Conservation (phyloP, 2,329 filamentous ascomycete genomes). For the Diaporthe sp. region DNA sequence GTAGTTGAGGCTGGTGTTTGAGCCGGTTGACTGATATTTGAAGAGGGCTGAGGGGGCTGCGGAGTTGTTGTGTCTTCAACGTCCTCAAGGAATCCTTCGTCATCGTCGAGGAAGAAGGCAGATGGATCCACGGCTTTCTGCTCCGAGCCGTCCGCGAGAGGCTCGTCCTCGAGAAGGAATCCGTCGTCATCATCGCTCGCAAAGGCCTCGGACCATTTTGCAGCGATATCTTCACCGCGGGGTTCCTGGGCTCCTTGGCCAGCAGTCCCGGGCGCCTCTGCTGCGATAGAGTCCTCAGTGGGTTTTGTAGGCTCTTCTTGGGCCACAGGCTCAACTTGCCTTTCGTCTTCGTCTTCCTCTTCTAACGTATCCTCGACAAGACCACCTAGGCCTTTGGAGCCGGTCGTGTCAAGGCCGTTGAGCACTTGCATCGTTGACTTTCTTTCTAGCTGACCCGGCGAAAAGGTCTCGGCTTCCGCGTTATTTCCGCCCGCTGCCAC, state of each 20-base stretch:
- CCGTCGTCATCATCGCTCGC: slow-evolving; percentile 79
- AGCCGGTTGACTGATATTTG: slow-evolving; percentile 44
- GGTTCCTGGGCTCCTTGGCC: slow-evolving; percentile 44
- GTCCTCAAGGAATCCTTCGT: slow-evolving; percentile 87
- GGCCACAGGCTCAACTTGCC: slow-evolving; percentile 13
- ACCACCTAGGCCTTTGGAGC: slow-evolving; percentile 45
- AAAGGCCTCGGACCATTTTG: slow-evolving; percentile 87
- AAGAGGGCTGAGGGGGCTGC: slow-evolving; percentile 46
- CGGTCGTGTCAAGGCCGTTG: slow-evolving; percentile 59
- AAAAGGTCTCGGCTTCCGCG: slow-evolving; percentile 46
- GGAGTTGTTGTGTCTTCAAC: slow-evolving; percentile 59
- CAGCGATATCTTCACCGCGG: slow-evolving; percentile 76
- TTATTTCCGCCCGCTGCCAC: slow-evolving; percentile 53
- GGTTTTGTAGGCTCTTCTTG: slow-evolving; percentile 37
- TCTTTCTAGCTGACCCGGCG: slow-evolving; percentile 64
- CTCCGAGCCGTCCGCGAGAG: slow-evolving; percentile 51
- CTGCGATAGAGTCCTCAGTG: slow-evolving; percentile 44
- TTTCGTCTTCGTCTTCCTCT: slow-evolving; percentile 49
- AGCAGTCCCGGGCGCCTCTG: slow-evolving; percentile 44
- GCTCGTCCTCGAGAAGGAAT: slow-evolving; percentile 71
- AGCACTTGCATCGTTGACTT: slow-evolving; percentile 81
- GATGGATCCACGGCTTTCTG: slow-evolving; percentile 70
- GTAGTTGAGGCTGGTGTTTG: slow-evolving; percentile 44
- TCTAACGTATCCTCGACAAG: slow-evolving; percentile 51
- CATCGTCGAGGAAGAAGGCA: slow-evolving; percentile 84